Base-by-base conservation (phyloP, 768 basidiomycete genomes). In the Trametes elegans region DNA sequence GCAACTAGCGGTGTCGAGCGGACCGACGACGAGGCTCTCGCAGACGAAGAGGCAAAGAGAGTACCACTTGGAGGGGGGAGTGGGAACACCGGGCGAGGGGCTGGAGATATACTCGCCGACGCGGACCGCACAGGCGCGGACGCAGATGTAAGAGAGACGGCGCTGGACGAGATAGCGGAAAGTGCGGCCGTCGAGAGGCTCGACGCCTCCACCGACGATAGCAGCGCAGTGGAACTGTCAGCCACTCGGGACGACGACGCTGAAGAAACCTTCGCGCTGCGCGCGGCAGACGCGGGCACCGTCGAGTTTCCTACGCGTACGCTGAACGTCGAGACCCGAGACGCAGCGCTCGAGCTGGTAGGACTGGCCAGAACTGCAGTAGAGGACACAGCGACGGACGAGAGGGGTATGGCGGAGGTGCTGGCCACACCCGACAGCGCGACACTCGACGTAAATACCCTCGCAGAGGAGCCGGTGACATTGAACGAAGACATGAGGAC, bases 401-500 rank as follows among this genome's bases (percentile, higher is more conserved):
- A 28, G 23, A 28, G 21, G 29, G 49, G 27, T n/a, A 46, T 5
- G 41, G 31, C 46, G 34, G 55, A 45, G 10, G 42, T 14, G 27
- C 21, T 49, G 28, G 35, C 55, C 55, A 36, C 35, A 29, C 32
- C 49, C 28, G 55, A 36, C 21, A 50, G 18, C 7, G 40, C 6
- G 27, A 31, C 28, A 31, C 27, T 16, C 49, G 28, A 49, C 38
- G 49, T 50, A 50, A 44, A 57, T 50, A 57, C 43, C 38, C 55
- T 49, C 27, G 28, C 42, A 23, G 55, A 27, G n/a, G 49, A 29
- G 16, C 55, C 55, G 48, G 55, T 50, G 36, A 44, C 49, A 38
- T 44, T 57, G 36, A 38, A 44, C n/a, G 46, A 44, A 32, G 34
- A 19, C 55, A 38, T 50, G 19, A 45, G 27, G 35, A 24, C 42